phyloP scores from a whole-genome alignment of 2,329 filamentous ascomycete genomes.

The Metarhizium brunneum region DNA sequence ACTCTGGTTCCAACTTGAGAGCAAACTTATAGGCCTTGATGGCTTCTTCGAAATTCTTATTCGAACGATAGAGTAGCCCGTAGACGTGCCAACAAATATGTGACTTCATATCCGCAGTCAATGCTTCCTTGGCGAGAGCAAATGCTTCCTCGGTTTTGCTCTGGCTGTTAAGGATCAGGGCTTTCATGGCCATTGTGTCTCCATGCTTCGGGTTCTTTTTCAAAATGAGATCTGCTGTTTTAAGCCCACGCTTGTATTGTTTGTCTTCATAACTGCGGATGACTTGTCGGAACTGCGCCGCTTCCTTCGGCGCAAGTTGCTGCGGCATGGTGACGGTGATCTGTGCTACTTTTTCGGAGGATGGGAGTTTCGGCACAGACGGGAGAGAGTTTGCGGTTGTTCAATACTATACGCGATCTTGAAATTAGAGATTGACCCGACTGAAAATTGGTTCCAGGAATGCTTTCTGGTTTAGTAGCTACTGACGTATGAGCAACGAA shows the following conservation, averaged over 20 bases:
- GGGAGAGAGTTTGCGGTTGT: background rate
- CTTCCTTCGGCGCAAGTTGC: conserved; percentile 76
- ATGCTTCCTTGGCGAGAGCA: conserved; percentile 78
- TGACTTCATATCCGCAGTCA: conserved; percentile 96
- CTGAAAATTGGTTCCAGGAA: background rate
- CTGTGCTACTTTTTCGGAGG: background rate
- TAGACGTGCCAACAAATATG: conserved; percentile 99
- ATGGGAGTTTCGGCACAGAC: background rate
- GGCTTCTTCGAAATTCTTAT: conserved; percentile 97
- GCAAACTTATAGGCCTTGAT: conserved; percentile 99
- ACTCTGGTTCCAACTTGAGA: conserved; percentile 86
- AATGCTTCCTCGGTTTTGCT: conserved; percentile 94
- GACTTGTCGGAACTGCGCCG: conserved; percentile 85
- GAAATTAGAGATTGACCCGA: background rate
- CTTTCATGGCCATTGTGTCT: conserved; percentile 98
- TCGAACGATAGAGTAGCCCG: conserved; percentile 81
- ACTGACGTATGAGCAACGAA: background rate
- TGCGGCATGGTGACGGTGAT: conserved; percentile 50
- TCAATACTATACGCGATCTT: background rate
- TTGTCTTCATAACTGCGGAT: conserved; percentile 97
- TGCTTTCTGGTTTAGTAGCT: background rate
- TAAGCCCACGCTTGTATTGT: conserved; percentile 91
- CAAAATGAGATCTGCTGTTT: conserved; percentile 92
- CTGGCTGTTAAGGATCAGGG: conserved; percentile 86
- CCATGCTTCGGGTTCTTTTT: conserved; percentile 93